phyloP scores from a whole-genome alignment of 2,329 filamentous ascomycete species.

The Neophaeococcomyces aloes region DNA sequence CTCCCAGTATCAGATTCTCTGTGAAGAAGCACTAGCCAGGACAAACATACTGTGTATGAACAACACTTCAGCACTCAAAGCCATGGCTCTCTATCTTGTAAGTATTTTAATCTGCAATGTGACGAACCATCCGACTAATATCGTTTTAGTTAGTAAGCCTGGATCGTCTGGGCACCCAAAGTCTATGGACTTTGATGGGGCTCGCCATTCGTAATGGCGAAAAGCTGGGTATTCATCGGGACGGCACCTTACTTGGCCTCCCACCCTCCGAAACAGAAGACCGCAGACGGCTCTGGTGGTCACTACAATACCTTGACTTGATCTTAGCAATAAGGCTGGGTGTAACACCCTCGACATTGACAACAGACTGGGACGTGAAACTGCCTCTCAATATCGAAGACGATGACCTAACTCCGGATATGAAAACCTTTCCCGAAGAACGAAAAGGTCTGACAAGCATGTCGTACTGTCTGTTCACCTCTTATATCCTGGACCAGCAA shows the following conservation, averaged over 20 bases:
- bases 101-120: too few species aligned
- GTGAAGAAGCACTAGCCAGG: conserved; percentile 12
- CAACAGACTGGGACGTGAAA: conserved; percentile 7
- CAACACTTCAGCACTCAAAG: conserved; percentile 13
- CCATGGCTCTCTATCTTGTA: conserved; percentile 16
- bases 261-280: conserved; percentile 15
- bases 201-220: conserved; percentile 16
- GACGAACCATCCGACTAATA: too few species aligned
- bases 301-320: conserved; percentile 13
- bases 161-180: conserved; percentile 11
- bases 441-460: conserved; percentile 12
- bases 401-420: conserved; percentile 7
- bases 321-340: conserved; percentile 9
- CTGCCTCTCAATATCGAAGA: conserved; percentile 13
- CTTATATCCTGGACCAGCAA: conserved; percentile 7
- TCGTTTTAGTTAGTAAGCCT: conserved; percentile 11
- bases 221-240: conserved; percentile 15
- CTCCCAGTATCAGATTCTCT: conserved; percentile 11
- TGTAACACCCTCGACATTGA: conserved; percentile 8
- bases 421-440: conserved; percentile 8
- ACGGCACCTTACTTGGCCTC: conserved; percentile 11
- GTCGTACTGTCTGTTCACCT: conserved; percentile 8
- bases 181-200: conserved; percentile 15
- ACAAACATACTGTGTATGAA: conserved; percentile 12
- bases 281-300: conserved; percentile 18